These are phyloP conservation scores for Torulaspora microellipsoides DNA, from an alignment of 805 yeast species.

Conservation along the genomic window DNA sequence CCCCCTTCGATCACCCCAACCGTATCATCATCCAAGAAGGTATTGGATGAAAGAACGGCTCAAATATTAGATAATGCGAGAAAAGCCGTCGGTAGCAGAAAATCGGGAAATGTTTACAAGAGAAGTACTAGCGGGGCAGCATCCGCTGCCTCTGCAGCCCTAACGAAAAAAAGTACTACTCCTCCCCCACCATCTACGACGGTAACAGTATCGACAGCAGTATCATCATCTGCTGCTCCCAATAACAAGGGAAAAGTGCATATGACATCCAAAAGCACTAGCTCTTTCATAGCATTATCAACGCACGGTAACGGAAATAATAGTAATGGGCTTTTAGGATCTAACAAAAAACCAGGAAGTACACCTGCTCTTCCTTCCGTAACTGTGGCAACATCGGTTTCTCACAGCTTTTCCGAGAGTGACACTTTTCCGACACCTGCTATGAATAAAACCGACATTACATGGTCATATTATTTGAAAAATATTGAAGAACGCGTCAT, in stretches of 20 bases:
- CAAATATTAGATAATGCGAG: constrained; percentile 32
- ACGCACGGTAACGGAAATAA: background rate
- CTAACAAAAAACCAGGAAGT: background rate
- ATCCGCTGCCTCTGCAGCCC: constrained; percentile 24
- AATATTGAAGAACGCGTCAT: constrained; percentile 58
- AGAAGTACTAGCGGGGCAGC: constrained; percentile 22
- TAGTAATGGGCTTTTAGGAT: constrained; percentile 1
- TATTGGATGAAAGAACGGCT: constrained; percentile 30
- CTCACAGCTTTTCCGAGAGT: background rate
- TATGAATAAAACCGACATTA: constrained; percentile 49
- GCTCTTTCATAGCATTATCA: background rate
- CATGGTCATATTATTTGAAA: constrained; percentile 52
- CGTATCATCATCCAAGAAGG: constrained; percentile 12
- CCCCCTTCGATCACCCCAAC: constrained; percentile 1
- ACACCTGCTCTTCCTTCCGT: constrained; percentile 5
- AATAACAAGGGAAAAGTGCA: background rate
- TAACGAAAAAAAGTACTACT: constrained; percentile 14
- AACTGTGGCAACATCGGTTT: constrained; percentile 1
- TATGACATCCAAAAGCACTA: background rate
- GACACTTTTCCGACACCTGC: constrained; percentile 37
- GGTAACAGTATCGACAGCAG: constrained; percentile 10
- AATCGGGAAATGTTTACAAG: constrained; percentile 9
- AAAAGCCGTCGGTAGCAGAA: constrained; percentile 21
- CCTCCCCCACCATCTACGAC: constrained; percentile 5
- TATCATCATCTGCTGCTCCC: background rate